These are phyloP conservation scores for Pilasporangium apinafurcum DNA, from an alignment of 352 stramenopile species.

Conservation along the genomic window DNA sequence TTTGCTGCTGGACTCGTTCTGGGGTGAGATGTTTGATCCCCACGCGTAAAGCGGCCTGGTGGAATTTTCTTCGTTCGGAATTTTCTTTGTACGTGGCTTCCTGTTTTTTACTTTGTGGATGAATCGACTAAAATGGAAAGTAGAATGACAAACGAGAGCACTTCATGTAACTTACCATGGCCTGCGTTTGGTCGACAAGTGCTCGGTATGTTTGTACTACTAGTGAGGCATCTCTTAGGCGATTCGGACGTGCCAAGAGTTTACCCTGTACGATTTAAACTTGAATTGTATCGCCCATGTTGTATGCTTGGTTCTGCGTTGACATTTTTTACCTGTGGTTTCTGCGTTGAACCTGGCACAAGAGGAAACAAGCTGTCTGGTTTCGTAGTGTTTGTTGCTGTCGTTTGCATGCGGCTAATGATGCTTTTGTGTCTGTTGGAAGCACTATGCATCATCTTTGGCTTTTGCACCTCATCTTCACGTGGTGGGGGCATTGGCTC, in stretches of 20 bases:
- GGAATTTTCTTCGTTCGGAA: constrained; percentile 19
- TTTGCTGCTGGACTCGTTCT: constrained; percentile 43
- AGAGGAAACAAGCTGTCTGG: constrained; percentile 3
- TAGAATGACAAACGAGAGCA: neutral
- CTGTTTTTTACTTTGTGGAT: constrained; percentile 8
- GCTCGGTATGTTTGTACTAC: constrained; percentile 41
- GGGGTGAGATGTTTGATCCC: constrained; percentile 55
- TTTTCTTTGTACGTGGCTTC: constrained; percentile 18
- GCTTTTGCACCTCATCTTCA: neutral
- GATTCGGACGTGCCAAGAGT: neutral
- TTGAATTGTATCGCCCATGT: too few species aligned
- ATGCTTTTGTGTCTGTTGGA: neutral
- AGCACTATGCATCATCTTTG: neutral
- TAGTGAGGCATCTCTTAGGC: constrained; percentile 20
- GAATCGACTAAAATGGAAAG: neutral
- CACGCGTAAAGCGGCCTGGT: constrained; percentile 35
- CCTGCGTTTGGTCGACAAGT: constrained; percentile 35
- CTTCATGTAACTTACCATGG: constrained; percentile 23
- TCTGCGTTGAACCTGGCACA: neutral
- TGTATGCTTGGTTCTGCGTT: neutral
- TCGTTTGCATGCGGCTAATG: neutral
- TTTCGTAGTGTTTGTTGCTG: neutral
- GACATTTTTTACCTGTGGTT: neutral
- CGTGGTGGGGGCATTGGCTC: constrained; percentile 1
- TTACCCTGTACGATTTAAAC: neutral